Base-by-base conservation (phyloP, 1,284 basidiomycete genomes). In the Hortiboletus rubellus region DNA sequence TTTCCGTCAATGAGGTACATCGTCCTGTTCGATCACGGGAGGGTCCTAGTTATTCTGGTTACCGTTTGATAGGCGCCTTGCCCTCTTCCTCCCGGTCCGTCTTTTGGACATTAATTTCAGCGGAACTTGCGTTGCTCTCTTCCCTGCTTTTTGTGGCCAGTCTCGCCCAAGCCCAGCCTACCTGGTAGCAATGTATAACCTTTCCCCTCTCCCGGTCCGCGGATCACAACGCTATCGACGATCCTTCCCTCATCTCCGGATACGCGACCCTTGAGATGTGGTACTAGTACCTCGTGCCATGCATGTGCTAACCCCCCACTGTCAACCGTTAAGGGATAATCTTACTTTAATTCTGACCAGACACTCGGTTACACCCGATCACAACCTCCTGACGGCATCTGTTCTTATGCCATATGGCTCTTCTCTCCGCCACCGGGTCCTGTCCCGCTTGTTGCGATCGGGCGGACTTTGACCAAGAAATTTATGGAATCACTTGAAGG, bases 331-430 rank as follows among this genome's bases (percentile, higher is more conserved):
- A 68, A 64, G 64, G 54, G 47, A 66, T 59, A 60, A 54, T 56
- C 54, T 64, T 42, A 49, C 54, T 48, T 49, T 47, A 49, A 38
- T 50, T 60, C 41, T 50, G 50, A 46, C n/a, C 55, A 54, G 54
- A 52, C 34, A 18, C 27, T 66, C 65, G 68, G 66, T 52, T 63
- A 59, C 55, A 57, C 42, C 70, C 67, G 70, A 67, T 60, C 68
- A 66, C 41, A 48, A 51, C 40, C 46, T 59, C 54, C 44, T 67
- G 51, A 69, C 66, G 65, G 66, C 68, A 72, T 70, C 65, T 63
- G 65, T 65, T 65, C 66, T 69, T 62, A 66, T 64, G 64, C 71
- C 73, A 73, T 71, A 74, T 74, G 74, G 70, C 59, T 50, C 65
- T 47, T 58, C 63, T 62, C 65, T 61, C 61, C 60, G 70, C 57